Conservation (phyloP, 164 flowering plant genomes). For the Saururus chinensis region DNA sequence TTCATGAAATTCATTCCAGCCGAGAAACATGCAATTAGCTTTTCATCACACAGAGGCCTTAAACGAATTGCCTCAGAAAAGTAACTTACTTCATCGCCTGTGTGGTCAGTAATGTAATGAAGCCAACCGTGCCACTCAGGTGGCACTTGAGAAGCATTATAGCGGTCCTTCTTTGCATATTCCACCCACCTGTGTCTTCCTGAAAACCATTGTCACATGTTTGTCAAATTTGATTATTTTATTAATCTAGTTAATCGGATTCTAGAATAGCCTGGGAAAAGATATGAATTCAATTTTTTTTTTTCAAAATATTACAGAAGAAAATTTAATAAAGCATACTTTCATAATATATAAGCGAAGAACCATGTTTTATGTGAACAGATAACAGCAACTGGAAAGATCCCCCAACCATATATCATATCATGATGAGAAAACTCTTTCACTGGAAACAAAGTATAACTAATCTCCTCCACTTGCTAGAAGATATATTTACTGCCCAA, state of each 20-base stretch:
- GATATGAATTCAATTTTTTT: no score
- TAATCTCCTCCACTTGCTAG: neutral
- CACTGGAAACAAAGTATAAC: neutral
- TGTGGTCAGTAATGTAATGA: constrained; percentile 84
- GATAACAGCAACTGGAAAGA: no score
- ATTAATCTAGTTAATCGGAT: neutral
- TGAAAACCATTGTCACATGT: constrained; percentile 11
- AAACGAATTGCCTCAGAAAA: neutral
- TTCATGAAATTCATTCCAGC: no score
- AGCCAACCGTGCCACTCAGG: constrained; percentile 99
- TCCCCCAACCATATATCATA: neutral
- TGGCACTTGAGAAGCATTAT: constrained; percentile 98
- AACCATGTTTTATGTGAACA: neutral
- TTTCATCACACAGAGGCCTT: neutral
- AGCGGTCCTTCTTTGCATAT: constrained; percentile 75
- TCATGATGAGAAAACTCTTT: neutral
- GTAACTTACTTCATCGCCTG: constrained; percentile 81
- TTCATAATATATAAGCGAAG: no score
- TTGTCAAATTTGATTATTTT: no score
- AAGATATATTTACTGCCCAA: neutral
- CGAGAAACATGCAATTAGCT: neutral
- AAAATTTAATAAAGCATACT: no score
- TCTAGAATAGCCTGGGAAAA: no score
- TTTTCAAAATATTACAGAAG: no score
- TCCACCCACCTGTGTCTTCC: constrained; percentile 99